Evolutionary conservation across 2,329 filamentous ascomycete species (phyloP).

Genomic region (Trematosphaeria pertusa): DNA sequence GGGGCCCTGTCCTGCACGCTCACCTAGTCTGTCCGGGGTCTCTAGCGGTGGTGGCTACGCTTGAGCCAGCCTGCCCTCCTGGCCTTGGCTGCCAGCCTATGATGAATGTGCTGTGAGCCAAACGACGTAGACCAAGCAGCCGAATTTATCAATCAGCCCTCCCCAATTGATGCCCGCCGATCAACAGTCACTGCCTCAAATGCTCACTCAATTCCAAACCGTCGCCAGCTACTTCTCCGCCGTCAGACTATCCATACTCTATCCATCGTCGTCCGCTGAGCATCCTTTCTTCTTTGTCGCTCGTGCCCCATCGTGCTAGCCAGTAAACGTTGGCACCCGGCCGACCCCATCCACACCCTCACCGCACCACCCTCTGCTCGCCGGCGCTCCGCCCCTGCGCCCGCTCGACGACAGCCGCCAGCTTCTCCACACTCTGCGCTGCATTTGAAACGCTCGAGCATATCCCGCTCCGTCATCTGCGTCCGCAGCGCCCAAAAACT

Average conservation of each 20-base stretch:
- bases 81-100: constrained; percentile 47
- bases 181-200: constrained; percentile 39
- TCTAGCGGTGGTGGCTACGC: constrained; percentile 20
- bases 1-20: constrained; percentile 25
- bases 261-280: constrained; percentile 35
- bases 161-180: constrained; percentile 43
- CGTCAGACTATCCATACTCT: constrained; percentile 39
- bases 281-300: constrained; percentile 47
- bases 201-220: constrained; percentile 39
- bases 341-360: constrained; percentile 26
- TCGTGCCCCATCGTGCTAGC: constrained; percentile 29
- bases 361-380: constrained; percentile 16
- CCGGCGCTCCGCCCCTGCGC: constrained; percentile 34
- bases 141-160: constrained; percentile 43
- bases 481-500: constrained; percentile 27
- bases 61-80: constrained; percentile 40
- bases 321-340: constrained; percentile 27
- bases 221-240: constrained; percentile 27
- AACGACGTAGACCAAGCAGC: constrained; percentile 40
- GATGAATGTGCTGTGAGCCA: constrained; percentile 45
- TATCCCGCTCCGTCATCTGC: constrained; percentile 43
- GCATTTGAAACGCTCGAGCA: constrained; percentile 49
- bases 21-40: constrained; percentile 38
- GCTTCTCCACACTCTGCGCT: constrained; percentile 43
- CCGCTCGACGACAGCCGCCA: constrained; percentile 28